Evolutionary conservation across 2,329 filamentous ascomycete genomes (phyloP).

Genomic region (Monilinia vaccinii-corymbosi): DNA sequence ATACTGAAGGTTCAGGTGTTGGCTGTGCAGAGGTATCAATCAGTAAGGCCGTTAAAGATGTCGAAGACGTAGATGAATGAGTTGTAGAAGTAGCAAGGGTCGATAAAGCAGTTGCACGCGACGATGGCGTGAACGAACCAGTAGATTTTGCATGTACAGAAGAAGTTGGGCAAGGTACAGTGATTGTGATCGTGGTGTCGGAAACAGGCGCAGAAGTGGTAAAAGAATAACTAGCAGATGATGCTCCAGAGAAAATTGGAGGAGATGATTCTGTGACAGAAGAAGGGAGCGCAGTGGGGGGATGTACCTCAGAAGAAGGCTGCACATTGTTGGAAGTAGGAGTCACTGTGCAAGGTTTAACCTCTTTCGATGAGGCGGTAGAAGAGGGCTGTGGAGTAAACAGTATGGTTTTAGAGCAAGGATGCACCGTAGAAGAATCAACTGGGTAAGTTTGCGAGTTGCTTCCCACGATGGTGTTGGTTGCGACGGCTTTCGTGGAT

Average conservation of each 20-base stretch:
- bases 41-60: neutral
- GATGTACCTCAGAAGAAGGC: neutral
- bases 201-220: neutral
- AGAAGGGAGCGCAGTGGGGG: neutral
- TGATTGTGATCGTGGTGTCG: neutral
- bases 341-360: neutral
- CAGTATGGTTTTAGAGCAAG: neutral
- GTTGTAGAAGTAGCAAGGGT: neutral
- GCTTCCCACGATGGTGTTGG: neutral
- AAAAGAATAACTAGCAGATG: neutral
- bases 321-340: neutral
- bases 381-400: neutral
- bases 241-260: neutral
- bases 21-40: conserved; percentile 2
- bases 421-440: neutral
- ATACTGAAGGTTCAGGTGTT: neutral
- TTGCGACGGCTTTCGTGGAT: neutral
- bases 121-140: neutral
- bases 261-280: neutral
- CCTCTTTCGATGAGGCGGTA: neutral
- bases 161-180: neutral
- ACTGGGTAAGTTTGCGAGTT: neutral
- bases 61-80: neutral
- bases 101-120: neutral
- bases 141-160: neutral